Base-by-base conservation (phyloP, 306 rosid species). In the Canavalia gladiata region DNA sequence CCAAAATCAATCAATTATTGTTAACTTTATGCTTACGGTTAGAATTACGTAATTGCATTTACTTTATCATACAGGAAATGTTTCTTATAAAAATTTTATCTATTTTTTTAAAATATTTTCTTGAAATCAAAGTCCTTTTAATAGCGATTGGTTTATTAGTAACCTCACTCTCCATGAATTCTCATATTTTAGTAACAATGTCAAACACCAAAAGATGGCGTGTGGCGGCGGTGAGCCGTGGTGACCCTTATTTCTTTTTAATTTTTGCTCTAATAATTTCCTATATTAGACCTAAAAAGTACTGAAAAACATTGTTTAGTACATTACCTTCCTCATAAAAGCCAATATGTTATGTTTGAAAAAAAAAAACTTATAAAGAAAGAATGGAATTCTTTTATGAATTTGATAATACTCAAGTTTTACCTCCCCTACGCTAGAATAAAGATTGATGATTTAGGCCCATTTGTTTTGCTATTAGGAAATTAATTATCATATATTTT, bases 1-100 rank as follows among this genome's bases (percentile, higher is more conserved):
- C 63, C 18, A 25, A 50, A 64, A 66, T 66, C 7, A 28, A 77
- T 29, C 74, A 64, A 65, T 51, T 10, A 77, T 39, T 39, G 7
- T 46, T 50, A 34, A 25, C 42, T 51, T 39, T 41, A 37, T 37
- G 81, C 81, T 39, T 6, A 77, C 45, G 34, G 4, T 65, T 41
- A 0, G 3, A 55, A 28, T 50, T 65, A 77, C 63, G 74, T 5
- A 63, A 34, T 51, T 64, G n/a, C 43, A 12, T 52, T 50, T 25
- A 28, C 51, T 55, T 56, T 6, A 25, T 41, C 29, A 30, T 25
- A 39, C 51, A 10, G 28, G n/a, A 54, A 5, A 54, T n/a, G 33
- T 7, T 49, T 51, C 37, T 0, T 0, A 18, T 9, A 18, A 8
- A 35, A 37, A 18, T 54, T 37, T 18, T 25, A 7, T n/a, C 18